phyloP scores from a whole-genome alignment of 495 filamentous ascomycete genomes.

The Penicillium ochrochloron region DNA sequence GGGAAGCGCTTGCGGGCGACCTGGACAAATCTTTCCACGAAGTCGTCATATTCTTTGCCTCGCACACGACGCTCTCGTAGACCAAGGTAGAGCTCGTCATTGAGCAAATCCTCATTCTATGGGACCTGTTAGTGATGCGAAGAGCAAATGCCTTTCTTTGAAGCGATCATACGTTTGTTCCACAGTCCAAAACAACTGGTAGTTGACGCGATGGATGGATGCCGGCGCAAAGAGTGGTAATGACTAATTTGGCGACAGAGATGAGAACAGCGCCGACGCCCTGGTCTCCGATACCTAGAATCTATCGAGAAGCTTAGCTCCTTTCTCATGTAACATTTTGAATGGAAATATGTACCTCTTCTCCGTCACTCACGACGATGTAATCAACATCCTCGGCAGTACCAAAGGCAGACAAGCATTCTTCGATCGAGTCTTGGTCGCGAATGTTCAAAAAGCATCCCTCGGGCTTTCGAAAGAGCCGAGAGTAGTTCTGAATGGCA shows the following conservation, averaged over 20 bases:
- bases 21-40: conserved; percentile 76
- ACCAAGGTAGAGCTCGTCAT: conserved; percentile 84
- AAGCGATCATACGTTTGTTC: conserved; percentile 64
- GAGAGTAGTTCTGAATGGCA: conserved; percentile 85
- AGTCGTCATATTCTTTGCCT: conserved; percentile 77
- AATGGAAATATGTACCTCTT: conserved; percentile 49
- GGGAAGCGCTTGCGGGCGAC: conserved; percentile 72
- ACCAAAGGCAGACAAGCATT: conserved; percentile 70
- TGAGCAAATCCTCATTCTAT: conserved; percentile 71
- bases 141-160: neutral
- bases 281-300: conserved; percentile 89
- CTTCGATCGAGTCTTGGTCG: conserved; percentile 59
- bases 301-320: conserved; percentile 52
- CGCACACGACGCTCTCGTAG: conserved; percentile 65
- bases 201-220: conserved; percentile 80
- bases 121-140: conserved; percentile 15
- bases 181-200: conserved; percentile 85
- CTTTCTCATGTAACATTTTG: neutral
- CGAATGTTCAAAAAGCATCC: conserved; percentile 65
- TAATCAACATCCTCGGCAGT: conserved; percentile 78
- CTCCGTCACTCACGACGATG: conserved; percentile 84
- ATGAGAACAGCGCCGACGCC: conserved; percentile 89
- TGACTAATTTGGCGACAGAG: conserved; percentile 78
- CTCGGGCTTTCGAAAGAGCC: conserved; percentile 76
- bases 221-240: conserved; percentile 84